These are phyloP conservation scores for Cornus controversa DNA, from an alignment of 148 eudicot species.

Conservation along the genomic window DNA sequence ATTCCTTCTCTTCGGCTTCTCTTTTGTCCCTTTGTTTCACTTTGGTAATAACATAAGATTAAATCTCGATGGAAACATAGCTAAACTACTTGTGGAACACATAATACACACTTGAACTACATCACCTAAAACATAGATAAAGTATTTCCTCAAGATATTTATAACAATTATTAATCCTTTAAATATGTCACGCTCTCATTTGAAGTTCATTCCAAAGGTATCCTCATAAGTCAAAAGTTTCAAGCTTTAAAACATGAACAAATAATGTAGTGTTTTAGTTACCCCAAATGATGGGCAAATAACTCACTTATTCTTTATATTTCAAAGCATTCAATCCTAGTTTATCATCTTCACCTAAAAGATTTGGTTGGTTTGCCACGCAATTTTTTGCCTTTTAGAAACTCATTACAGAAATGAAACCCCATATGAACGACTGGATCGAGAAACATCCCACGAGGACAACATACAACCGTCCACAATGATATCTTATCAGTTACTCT, in stretches of 20 bases:
- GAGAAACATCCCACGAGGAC: neutral
- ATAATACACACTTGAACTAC: neutral
- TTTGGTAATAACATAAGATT: too few species aligned
- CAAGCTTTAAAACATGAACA: neutral
- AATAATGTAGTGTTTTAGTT: neutral
- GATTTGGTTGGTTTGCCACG: neutral
- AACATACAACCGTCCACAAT: conserved; percentile 5
- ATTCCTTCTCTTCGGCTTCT: neutral
- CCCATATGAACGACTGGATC: neutral
- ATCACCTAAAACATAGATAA: neutral
- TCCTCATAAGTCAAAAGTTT: neutral
- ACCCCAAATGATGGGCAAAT: neutral
- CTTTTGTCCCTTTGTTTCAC: neutral
- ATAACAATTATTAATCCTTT: too few species aligned
- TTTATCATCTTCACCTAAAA: neutral
- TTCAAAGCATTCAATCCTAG: neutral
- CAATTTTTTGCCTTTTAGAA: neutral
- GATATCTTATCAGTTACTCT: neutral
- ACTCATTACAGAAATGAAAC: neutral
- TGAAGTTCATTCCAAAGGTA: neutral
- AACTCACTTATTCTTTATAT: neutral
- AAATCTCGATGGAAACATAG: neutral
- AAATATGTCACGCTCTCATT: neutral
- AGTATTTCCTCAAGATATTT: neutral
- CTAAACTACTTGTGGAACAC: neutral